These are phyloP conservation scores for Gigaspora rosea DNA, from an alignment of 192 early-diverging fungal species.

Conservation along the genomic window DNA sequence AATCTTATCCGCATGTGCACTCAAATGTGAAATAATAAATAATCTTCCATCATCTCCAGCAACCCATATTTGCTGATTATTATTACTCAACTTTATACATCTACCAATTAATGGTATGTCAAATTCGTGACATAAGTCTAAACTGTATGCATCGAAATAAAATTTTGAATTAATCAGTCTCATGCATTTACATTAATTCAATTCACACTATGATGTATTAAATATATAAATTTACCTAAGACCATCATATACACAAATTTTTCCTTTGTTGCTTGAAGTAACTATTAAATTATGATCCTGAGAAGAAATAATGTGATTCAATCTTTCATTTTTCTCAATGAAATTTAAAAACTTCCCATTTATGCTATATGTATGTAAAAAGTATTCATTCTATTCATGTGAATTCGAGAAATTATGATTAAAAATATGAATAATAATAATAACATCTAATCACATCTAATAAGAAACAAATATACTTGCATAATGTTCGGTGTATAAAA, in stretches of 20 bases:
- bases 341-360: slow-evolving; percentile 28
- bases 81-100: slow-evolving; percentile 15
- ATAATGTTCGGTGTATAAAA: slow-evolving; percentile 20
- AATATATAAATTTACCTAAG: slow-evolving; percentile 8
- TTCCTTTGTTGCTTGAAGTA: slow-evolving; percentile 2
- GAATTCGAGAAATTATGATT: neutral
- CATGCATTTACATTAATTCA: neutral
- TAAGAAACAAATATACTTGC: slow-evolving; percentile 2
- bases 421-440: neutral
- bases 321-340: neutral
- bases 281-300: slow-evolving; percentile 9
- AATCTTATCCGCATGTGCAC: neutral
- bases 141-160: slow-evolving; percentile 1
- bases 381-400: slow-evolving; percentile 23
- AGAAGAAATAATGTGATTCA: slow-evolving; percentile 26
- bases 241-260: slow-evolving; percentile 19
- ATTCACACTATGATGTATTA: neutral
- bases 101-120: slow-evolving; percentile 20
- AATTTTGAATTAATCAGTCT: neutral
- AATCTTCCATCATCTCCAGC: slow-evolving; percentile 26
- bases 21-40: slow-evolving; percentile 22
- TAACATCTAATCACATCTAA: neutral
- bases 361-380: slow-evolving; percentile 28
- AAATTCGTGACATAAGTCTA: slow-evolving; percentile 16
- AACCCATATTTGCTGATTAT: slow-evolving; percentile 20